These are phyloP conservation scores for Ogataea paraovalis DNA, from an alignment of 805 yeast species.

Conservation along the genomic window DNA sequence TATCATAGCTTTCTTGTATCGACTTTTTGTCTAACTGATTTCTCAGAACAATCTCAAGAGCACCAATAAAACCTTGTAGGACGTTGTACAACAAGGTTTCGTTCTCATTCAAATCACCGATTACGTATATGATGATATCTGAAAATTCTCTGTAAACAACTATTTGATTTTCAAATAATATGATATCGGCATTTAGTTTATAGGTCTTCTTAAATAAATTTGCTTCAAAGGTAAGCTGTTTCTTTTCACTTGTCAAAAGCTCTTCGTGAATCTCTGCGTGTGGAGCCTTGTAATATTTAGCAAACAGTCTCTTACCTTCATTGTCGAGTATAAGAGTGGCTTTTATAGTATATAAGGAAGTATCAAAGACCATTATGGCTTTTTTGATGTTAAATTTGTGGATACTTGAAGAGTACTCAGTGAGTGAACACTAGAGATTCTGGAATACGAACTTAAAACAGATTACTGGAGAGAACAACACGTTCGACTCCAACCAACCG, in stretches of 20 bases:
- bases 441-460: no score
- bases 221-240: slow-evolving; percentile 75
- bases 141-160: slow-evolving; percentile 83
- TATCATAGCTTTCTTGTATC: slow-evolving; percentile 77
- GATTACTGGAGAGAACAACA: no score
- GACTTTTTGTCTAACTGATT: slow-evolving; percentile 73
- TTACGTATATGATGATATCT: slow-evolving; percentile 67
- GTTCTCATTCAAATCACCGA: slow-evolving; percentile 78
- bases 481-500: no score
- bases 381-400: neutral
- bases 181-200: slow-evolving; percentile 75
- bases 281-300: slow-evolving; percentile 79
- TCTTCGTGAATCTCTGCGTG: slow-evolving; percentile 38
- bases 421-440: no score
- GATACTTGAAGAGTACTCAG: no score
- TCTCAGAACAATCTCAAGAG: slow-evolving; percentile 71
- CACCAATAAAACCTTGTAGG: slow-evolving; percentile 73
- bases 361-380: slow-evolving; percentile 24
- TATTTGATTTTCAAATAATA: slow-evolving; percentile 72
- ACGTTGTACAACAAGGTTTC: slow-evolving; percentile 76
- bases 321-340: slow-evolving; percentile 79
- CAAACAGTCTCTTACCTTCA: slow-evolving; percentile 73
- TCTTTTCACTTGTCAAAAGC: slow-evolving; percentile 35
- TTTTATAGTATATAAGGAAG: slow-evolving; percentile 74
- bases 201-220: slow-evolving; percentile 69